Conservation (phyloP, 352 stramenopile species). For the Nothophytophthora sp. region DNA sequence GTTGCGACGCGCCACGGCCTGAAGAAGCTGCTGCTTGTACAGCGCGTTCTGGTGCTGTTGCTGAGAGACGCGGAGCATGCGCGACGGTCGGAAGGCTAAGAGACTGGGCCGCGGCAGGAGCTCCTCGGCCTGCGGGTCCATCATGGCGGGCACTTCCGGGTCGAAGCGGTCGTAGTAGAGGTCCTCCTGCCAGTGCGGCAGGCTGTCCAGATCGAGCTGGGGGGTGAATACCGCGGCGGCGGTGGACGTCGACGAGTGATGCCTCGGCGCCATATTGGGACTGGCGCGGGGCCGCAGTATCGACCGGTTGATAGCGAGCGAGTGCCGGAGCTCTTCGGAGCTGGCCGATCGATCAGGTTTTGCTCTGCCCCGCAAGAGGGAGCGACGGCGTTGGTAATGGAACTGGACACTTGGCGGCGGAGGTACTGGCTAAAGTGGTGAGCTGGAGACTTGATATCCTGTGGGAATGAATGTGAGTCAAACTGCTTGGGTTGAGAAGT, state of each 20-base stretch:
- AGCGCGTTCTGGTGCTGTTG: conserved; percentile 46
- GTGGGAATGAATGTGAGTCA: too few species aligned
- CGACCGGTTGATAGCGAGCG: too few species aligned
- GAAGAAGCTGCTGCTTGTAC: conserved; percentile 42
- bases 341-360: conserved; percentile 23
- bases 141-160: conserved; percentile 34
- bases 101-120: conserved; percentile 38
- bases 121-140: conserved; percentile 32
- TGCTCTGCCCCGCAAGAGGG: too few species aligned
- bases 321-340: neutral
- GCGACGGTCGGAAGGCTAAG: conserved; percentile 47
- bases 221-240: conserved; percentile 25
- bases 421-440: too few species aligned
- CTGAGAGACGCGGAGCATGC: conserved; percentile 46
- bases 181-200: conserved; percentile 19
- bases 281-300: conserved; percentile 19
- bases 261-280: conserved; percentile 23
- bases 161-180: conserved; percentile 31
- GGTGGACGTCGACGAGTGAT: conserved; percentile 23
- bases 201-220: too few species aligned
- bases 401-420: neutral
- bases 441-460: too few species aligned
- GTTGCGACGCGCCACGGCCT: conserved; percentile 23
- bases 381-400: conserved; percentile 17
- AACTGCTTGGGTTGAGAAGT: too few species aligned